Evolutionary conservation across 2,329 filamentous ascomycete genomes (phyloP), one percentile per base, ranked within the genome.

Genomic region (Trichoderma sp.): DNA sequence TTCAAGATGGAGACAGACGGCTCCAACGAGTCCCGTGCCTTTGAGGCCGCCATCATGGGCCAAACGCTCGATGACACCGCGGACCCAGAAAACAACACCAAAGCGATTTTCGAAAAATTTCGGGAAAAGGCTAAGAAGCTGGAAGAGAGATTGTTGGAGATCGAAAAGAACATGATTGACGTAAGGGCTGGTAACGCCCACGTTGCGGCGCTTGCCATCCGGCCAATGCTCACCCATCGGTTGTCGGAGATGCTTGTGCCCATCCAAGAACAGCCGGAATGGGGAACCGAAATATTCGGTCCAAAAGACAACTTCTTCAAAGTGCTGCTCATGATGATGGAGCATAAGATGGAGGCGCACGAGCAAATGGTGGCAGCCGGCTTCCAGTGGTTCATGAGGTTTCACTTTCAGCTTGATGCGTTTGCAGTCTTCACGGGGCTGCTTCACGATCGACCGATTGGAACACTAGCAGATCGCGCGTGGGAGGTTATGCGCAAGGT

Each of bases 271-370:
- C 79, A 80, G 50, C 77, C 81, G 0, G 82, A 84, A 69, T 82
- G 79, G 75, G 80, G 79, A 9, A 80, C 77, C 1, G 83, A 86
- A 68, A 78, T 84, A 9, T 77, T 78, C 41, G 78, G 77, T 21
- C 74, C 78, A 21, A 79, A 81, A 52, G 84, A 87, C 70, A 83
- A 84, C 62, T 74, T 86, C 7, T 87, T 87, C 77, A 83, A 82
- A 69, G 75, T 86, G 15, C 78, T 84, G 1, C 70, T 87, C 24
- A 77, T 79, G 48, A 76, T 80, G 30, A 77, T 80, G 19, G 82
- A 85, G 69, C 79, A 83, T 67, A 80, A 80, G 62, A 72, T 81
- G 10, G 74, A 75, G 9, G 74, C 81, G 14, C 83, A 83, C 68
- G 72, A 77, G 28, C 71, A 77, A 2, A 75, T 81, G 68, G 73